Evolutionary conservation across 352 stramenopile species (phyloP), one percentile per base, ranked within the genome.

Genomic region (Nothophytophthora sp.): DNA sequence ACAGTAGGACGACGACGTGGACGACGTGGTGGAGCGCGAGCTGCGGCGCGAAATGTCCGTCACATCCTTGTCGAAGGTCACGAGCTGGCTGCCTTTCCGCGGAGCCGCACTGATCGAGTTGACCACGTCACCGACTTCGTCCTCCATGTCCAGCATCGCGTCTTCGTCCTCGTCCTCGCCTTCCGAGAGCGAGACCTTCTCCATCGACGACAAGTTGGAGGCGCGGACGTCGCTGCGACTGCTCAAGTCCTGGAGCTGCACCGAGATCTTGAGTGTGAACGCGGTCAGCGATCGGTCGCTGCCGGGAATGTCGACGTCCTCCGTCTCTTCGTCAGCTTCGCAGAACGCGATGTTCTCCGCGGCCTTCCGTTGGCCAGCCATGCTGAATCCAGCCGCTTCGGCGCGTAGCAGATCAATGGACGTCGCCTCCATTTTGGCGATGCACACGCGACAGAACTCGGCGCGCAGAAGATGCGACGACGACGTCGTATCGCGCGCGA

Each of bases 381-480:
- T 32, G 32, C 10, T 55, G 10, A 52, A 55, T 2, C 34, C 36
- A 7, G 37, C 23, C 20, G 38, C 39, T 43, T 68, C 49, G 5
- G 40, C 49, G 5, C 58, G 58, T 10, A 73, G 50, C 19, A 69
- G 32, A 12, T 62, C 53, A 9, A 73, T 66, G 13, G 63, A 59
- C 18, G 38, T 69, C 9, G 58, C 45, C 28, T 73, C 53, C 44
- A 62, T 46, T 24, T 68, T 65, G 25, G 58, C 44, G 28, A 73
- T 66, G 11, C 63, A 73, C 15, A 73, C 49, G 6, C 63, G 63
- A 22, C 63, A 73, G 45, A 73, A 68, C 19, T 66, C 52, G 10
- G 48, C 63, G 16, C 58, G 58, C 45, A 66, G 15, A n/a, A 73
- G 27, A 28, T 69, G 58, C 13, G 45, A 47, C 2, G 9, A 50